Conservation (phyloP, 225 moss, liverwort and hornwort species). For the Physcomitrellopsis africana region DNA sequence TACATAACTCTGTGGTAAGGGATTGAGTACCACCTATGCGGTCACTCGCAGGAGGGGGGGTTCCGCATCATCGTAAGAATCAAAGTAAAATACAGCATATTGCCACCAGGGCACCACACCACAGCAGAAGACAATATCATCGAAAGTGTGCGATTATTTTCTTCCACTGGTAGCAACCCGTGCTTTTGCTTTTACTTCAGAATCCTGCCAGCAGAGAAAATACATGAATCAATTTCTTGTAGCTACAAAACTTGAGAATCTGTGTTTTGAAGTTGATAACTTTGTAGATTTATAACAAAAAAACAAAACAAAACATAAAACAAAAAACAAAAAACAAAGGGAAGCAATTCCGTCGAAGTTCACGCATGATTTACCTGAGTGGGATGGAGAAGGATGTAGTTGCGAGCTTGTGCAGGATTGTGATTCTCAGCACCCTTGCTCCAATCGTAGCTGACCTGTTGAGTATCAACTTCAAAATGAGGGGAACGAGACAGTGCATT, state of each 20-base stretch:
- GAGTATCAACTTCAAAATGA: constrained; percentile 20
- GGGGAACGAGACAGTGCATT: background rate
- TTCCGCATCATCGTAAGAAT: constrained; percentile 25
- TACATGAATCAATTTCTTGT: background rate
- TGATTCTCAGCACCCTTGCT: constrained; percentile 99
- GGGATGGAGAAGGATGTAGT: constrained; percentile 88
- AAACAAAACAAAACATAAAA: too few relatives aligned
- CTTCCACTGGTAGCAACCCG: constrained; percentile 74
- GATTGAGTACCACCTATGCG: constrained; percentile 6
- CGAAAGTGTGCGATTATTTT: constrained; percentile 45
- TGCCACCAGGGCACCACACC: constrained; percentile 12
- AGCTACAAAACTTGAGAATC: constrained; percentile 10
- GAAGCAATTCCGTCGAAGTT: too few relatives aligned
- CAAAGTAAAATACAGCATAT: constrained; percentile 23
- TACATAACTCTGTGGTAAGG: constrained; percentile 16
- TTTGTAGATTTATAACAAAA: background rate
- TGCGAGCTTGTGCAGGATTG: constrained; percentile 78
- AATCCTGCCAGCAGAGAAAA: constrained; percentile 56
- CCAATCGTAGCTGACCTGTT: constrained; percentile 94
- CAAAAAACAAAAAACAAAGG: too few relatives aligned
- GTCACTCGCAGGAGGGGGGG: background rate
- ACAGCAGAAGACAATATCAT: constrained; percentile 21
- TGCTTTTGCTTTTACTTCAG: constrained; percentile 90
- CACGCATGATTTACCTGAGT: constrained; percentile 63
- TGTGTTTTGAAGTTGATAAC: background rate